Conservation (phyloP, 179 eudicot species). For the Heliamphora pulchella region DNA sequence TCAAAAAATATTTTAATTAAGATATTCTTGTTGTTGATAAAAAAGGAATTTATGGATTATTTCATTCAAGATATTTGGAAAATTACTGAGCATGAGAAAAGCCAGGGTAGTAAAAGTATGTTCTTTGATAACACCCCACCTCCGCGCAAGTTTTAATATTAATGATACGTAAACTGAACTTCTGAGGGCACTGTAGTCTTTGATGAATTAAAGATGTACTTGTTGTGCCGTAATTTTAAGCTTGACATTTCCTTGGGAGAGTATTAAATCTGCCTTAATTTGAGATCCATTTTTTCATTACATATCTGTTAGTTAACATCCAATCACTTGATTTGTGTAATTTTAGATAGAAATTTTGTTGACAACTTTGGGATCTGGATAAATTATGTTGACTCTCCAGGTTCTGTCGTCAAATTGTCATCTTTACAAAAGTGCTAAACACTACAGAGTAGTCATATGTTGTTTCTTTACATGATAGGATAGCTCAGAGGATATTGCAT, state of each 20-base stretch:
- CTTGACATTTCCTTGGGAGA: background rate
- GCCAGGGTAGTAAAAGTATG: too few relatives aligned
- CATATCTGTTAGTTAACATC: background rate
- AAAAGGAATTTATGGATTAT: too few relatives aligned
- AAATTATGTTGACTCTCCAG: background rate
- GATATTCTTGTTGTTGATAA: too few relatives aligned
- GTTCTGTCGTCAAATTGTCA: background rate
- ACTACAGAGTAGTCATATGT: slow-evolving; percentile 6
- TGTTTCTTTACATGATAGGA: slow-evolving; percentile 31
- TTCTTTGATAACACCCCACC: too few relatives aligned
- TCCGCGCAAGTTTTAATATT: too few relatives aligned
- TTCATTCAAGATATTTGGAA: too few relatives aligned
- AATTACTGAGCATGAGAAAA: too few relatives aligned
- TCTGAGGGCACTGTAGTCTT: too few relatives aligned
- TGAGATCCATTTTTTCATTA: background rate
- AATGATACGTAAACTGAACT: too few relatives aligned
- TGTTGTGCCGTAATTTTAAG: background rate
- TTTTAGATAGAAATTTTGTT: background rate
- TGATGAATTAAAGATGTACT: background rate
- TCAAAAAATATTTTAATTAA: too few relatives aligned
- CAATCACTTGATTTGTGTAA: background rate
- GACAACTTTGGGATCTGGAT: background rate
- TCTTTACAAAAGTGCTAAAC: background rate
- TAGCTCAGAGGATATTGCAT: slow-evolving; percentile 36
- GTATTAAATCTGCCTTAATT: background rate